Percentiles rank a stretch among this genome's conserved stretches.
Conservation (phyloP, 495 filamentous ascomycete species). For the Hyaloscypha variabilis region DNA sequence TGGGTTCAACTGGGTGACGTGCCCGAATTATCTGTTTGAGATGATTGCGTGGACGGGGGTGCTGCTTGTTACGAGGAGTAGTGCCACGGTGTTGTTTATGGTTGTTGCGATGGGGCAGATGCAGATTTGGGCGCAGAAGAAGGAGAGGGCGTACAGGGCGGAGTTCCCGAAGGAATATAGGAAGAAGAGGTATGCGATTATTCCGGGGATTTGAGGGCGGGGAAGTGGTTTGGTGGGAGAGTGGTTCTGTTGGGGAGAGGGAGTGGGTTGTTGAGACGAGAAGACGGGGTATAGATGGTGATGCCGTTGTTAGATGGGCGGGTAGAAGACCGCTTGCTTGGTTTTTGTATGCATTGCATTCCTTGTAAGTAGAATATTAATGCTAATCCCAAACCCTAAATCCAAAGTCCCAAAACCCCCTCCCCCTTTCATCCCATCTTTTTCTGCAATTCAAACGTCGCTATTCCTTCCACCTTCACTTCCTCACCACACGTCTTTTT, state of each 20-base stretch:
- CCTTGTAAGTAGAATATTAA: not conserved
- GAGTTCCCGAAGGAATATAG: conserved; percentile 90
- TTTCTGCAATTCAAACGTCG: too few relatives aligned
- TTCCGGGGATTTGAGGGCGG: conserved; percentile 49
- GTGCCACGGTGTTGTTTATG: conserved; percentile 72
- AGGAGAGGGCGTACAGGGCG: conserved; percentile 85
- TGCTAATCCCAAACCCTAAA: not conserved
- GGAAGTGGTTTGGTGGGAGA: conserved; percentile 17
- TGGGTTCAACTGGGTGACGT: conserved; percentile 86
- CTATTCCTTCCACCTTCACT: not conserved
- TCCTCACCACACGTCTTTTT: not conserved
- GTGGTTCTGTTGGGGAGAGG: not conserved
- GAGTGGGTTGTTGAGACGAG: not conserved
- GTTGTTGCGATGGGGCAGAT: conserved; percentile 71
- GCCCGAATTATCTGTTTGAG: conserved; percentile 98
- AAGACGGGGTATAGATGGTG: not conserved
- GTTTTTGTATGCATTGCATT: not conserved
- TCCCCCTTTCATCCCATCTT: too few relatives aligned
- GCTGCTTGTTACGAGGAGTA: conserved; percentile 73
- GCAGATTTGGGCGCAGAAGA: conserved; percentile 86
- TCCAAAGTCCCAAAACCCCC: too few relatives aligned
- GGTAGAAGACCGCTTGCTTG: not conserved
- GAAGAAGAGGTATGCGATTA: conserved; percentile 79
- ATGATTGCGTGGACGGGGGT: conserved; percentile 82
- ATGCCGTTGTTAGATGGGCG: not conserved